These are phyloP conservation scores for Uromyces viciae-fabae DNA, from an alignment of 1,284 basidiomycete genomes.

Conservation along the genomic window DNA sequence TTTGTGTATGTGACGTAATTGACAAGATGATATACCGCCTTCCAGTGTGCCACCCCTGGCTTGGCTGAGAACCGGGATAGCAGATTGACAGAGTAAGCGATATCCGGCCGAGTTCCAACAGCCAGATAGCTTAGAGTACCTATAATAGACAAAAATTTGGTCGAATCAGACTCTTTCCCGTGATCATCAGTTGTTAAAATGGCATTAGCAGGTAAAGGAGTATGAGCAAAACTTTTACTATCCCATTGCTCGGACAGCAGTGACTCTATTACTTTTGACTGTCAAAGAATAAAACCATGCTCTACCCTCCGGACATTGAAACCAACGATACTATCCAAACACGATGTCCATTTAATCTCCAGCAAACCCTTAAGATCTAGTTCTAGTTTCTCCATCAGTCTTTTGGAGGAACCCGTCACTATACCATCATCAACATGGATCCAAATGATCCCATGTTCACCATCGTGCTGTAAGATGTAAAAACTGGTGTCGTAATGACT, in stretches of 20 bases:
- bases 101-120: not conserved
- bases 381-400: not conserved
- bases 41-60: not conserved
- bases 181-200: not conserved
- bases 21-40: not conserved
- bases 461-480: not conserved
- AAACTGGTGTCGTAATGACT: not conserved
- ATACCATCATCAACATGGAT: conserved; percentile 18
- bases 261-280: not conserved
- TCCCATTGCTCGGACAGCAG: not conserved
- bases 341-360: not conserved
- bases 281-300: not conserved
- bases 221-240: not conserved
- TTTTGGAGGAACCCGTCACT: not conserved
- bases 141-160: not conserved
- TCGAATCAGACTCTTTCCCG: not conserved
- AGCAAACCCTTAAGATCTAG: not conserved
- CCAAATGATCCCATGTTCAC: not conserved
- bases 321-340: conserved; percentile 14
- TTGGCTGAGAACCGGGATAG: not conserved
- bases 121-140: not conserved
- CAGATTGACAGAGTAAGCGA: not conserved
- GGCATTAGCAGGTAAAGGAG: not conserved
- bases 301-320: not conserved
- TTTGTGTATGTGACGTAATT: not conserved